These are phyloP conservation scores for Hirsutella thompsonii DNA, from an alignment of 2,329 filamentous ascomycete species.

Conservation along the genomic window DNA sequence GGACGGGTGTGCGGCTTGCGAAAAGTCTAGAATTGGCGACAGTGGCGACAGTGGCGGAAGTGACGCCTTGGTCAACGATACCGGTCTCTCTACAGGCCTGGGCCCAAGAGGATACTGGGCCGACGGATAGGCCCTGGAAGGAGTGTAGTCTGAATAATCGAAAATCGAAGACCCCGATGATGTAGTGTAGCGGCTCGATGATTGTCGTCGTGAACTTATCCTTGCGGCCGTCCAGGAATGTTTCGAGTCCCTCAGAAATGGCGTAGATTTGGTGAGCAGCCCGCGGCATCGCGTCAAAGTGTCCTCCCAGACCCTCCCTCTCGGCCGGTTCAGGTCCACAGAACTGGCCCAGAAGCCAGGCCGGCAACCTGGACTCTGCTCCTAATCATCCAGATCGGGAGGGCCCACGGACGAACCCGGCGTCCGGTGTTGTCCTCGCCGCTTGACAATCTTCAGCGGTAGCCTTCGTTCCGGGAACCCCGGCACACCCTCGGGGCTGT, in stretches of 20 bases:
- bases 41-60: not conserved
- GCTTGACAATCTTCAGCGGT: slow-evolving; percentile 6
- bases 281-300: slow-evolving; percentile 6
- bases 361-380: not conserved
- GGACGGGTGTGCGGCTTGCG: slow-evolving; percentile 1
- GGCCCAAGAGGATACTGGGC: not conserved
- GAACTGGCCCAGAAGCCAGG: slow-evolving; percentile 4
- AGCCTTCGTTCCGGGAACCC: slow-evolving; percentile 1
- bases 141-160: not conserved
- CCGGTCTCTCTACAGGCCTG: not conserved
- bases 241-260: not conserved
- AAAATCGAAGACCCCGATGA: not conserved
- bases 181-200: not conserved
- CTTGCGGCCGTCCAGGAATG: not conserved
- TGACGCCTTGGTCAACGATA: not conserved
- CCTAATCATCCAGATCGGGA: not conserved
- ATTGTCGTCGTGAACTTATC: not conserved
- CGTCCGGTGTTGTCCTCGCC: slow-evolving; percentile 1
- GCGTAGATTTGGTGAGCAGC: slow-evolving; percentile 3
- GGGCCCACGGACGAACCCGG: not conserved
- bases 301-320: slow-evolving; percentile 5
- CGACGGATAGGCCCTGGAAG: not conserved
- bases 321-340: slow-evolving; percentile 3
- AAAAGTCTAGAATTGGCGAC: no score
- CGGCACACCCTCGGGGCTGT: not conserved